phyloP scores from a whole-genome alignment of 305 asterid genomes.

The Solanum hybrid region DNA sequence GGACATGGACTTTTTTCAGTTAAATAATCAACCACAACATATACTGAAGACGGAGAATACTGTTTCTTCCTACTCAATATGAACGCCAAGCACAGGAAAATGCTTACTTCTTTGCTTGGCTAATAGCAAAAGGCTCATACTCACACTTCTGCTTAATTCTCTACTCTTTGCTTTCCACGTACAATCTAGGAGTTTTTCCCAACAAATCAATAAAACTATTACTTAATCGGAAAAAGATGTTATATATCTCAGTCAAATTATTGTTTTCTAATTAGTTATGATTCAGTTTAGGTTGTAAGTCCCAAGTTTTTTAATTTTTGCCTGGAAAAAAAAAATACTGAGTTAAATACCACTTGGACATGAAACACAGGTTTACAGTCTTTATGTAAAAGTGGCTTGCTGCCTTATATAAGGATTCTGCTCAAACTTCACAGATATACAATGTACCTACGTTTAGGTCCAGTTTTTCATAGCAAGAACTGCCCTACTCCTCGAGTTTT shows the following conservation, averaged over 20 bases:
- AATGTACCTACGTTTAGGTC: neutral
- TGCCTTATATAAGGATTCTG: neutral
- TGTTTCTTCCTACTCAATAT: neutral
- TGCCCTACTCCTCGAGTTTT: neutral
- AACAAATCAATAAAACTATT: neutral
- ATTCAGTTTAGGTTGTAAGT: neutral
- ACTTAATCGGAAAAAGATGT: neutral
- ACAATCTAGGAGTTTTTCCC: neutral
- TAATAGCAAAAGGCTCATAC: neutral
- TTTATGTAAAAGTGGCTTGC: neutral
- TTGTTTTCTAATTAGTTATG: neutral
- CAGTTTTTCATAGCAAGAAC: neutral
- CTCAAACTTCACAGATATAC: neutral
- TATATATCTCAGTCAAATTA: neutral
- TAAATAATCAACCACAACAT: neutral
- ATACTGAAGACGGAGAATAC: neutral
- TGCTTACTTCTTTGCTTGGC: neutral
- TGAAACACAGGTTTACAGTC: neutral
- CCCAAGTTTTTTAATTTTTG: neutral
- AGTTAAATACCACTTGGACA: neutral
- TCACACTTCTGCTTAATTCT: neutral
- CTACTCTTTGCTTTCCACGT: neutral
- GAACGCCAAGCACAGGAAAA: neutral
- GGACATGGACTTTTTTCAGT: neutral
- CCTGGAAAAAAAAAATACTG: neutral